Evolutionary conservation across 139 green algal species (phyloP), one percentile per base, ranked within the genome.

Genomic region (Chara braunii): DNA sequence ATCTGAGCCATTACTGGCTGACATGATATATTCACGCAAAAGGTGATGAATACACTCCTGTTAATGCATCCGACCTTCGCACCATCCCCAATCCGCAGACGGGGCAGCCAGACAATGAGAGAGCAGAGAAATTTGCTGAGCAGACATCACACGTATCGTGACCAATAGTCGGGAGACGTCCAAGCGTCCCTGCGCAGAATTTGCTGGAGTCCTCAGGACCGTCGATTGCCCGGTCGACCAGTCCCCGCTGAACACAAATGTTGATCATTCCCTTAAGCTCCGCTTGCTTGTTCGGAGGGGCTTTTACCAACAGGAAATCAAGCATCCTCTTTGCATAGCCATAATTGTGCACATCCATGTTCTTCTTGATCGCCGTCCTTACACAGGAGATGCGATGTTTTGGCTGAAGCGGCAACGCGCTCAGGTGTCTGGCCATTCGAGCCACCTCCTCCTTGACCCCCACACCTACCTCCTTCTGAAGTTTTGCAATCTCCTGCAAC

Each of bases 301-400:
- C 67, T 23, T 75, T 75, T 32, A 45, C 23, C 26, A 72, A 32
- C 7, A 75, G 67, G 8, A 64, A 22, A 32, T 72, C 58, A 0
- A 75, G 23, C 37, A 44, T 33, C 33, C 9, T 5, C 37, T 62
- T 61, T 30, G 67, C 33, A 33, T 67, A 75, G 32, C 43, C 67
- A 29, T 59, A 75, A 42, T 75, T 75, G n/a, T 72, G 58, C 23
- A 67, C 59, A 43, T 72, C 67, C 67, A 75, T 75, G 51, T 75
- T 75, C 37, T 44, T 43, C 67, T 56, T 31, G 44, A 75, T 72
- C 23, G 67, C 67, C 22, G 58, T 75, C 24, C 59, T 43, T 22
- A 72, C n/a, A 26, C 67, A 75, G 58, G 43, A 63, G 58, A 75
- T 72, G 40, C 67, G 67, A 48, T 75, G 67, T 42, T 58, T 69